Percentiles rank a stretch among this genome's conserved stretches.
These are phyloP conservation scores for Schizophyllum amplum DNA, from an alignment of 1,284 basidiomycete genomes.

Conservation along the genomic window DNA sequence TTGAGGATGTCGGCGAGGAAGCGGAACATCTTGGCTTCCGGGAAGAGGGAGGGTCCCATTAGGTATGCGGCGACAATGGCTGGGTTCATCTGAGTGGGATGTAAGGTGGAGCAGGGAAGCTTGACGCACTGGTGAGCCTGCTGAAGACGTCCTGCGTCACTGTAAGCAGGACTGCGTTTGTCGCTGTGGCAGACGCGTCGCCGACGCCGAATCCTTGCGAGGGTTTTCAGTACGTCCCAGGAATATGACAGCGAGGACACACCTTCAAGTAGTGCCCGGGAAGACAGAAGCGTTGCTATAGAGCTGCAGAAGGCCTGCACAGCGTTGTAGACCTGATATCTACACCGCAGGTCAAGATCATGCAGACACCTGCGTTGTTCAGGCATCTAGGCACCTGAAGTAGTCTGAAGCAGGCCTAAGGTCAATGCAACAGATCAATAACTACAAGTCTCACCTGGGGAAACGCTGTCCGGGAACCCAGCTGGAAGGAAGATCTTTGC, in stretches of 20 bases:
- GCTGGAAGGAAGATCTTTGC: conserved; percentile 50
- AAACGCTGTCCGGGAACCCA: conserved; percentile 51
- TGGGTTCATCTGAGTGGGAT: conserved; percentile 16
- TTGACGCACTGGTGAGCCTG: conserved; percentile 48
- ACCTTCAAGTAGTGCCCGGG: conserved; percentile 65
- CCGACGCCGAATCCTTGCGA: conserved; percentile 64
- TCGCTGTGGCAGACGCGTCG: conserved; percentile 55
- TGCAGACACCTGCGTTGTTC: background rate
- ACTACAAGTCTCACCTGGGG: conserved; percentile 38
- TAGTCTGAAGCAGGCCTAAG: conserved; percentile 5
- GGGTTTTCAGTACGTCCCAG: background rate
- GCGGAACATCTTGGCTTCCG: conserved; percentile 66
- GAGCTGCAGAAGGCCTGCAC: conserved; percentile 65
- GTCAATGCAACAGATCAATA: background rate
- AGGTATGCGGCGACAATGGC: conserved; percentile 56
- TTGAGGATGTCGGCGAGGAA: conserved; percentile 63
- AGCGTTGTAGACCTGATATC: conserved; percentile 59
- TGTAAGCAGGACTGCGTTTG: conserved; percentile 52
- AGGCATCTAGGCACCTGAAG: conserved; percentile 4
- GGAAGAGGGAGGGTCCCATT: conserved; percentile 54
- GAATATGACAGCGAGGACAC: background rate
- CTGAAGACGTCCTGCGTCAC: conserved; percentile 57
- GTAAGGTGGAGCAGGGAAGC: background rate
- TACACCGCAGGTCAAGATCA: conserved; percentile 12
- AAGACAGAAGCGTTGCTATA: conserved; percentile 51